phyloP scores from a whole-genome alignment of 2,329 filamentous ascomycete genomes.

The Fusarium udum region DNA sequence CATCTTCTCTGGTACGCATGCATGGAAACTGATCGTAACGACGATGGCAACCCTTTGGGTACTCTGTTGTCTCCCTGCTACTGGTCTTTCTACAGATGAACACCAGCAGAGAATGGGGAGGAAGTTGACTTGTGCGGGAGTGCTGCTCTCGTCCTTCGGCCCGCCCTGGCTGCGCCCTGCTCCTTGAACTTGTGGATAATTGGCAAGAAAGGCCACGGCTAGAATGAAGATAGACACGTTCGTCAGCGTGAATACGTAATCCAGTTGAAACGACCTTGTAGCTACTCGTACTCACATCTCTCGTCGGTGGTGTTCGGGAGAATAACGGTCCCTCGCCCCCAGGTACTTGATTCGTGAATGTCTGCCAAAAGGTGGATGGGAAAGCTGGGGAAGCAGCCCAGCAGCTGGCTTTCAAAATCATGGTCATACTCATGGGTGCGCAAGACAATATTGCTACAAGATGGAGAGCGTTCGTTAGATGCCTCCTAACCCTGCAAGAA shows the following conservation, averaged over 20 bases:
- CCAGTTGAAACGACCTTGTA: rapidly evolving
- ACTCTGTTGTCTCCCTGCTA: rapidly evolving
- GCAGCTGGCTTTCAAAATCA: not conserved
- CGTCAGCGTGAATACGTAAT: rapidly evolving
- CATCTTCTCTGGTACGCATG: not conserved
- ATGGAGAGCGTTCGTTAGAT: rapidly evolving
- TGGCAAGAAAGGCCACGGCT: not conserved
- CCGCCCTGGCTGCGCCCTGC: not conserved
- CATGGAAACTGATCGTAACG: not conserved
- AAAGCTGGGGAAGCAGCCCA: not conserved
- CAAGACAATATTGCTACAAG: not conserved
- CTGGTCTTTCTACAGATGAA: not conserved
- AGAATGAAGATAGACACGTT: not conserved
- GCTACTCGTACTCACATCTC: not conserved
- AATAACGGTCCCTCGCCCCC: not conserved
- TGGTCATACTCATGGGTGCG: rapidly evolving
- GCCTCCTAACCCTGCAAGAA: rapidly evolving
- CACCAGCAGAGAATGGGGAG: not conserved
- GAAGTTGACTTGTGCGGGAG: not conserved
- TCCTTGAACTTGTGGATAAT: not conserved
- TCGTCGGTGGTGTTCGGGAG: not conserved
- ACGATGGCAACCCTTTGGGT: rapidly evolving
- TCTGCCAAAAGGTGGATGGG: not conserved
- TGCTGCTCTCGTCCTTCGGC: rapidly evolving
- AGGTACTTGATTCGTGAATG: not conserved